Percentiles rank a stretch among this genome's conserved stretches.
phyloP scores from a whole-genome alignment of 306 rosid genomes.

The Pterocarpus santalinus region DNA sequence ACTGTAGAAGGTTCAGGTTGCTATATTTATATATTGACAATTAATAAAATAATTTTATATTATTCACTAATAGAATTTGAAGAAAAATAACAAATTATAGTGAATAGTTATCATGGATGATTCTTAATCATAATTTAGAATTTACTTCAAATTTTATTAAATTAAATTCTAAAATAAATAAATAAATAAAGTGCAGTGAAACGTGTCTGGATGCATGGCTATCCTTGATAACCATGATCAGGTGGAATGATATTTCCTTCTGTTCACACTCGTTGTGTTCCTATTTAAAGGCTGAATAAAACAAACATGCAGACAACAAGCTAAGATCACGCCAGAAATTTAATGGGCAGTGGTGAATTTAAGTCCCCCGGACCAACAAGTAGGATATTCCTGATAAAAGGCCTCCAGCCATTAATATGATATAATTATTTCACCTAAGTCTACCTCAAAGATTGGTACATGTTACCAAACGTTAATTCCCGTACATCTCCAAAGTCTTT shows the following conservation, averaged over 20 bases:
- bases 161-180: background rate
- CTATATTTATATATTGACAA: too few relatives aligned
- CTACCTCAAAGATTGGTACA: conserved; percentile 31
- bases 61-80: too few relatives aligned
- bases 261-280: too few relatives aligned
- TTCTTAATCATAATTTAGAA: too few relatives aligned
- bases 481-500: conserved; percentile 35
- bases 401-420: conserved; percentile 39
- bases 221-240: background rate
- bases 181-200: background rate
- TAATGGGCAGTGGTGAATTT: conserved; percentile 14
- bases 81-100: too few relatives aligned
- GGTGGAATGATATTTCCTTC: background rate
- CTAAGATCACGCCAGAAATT: background rate
- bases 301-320: background rate
- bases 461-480: conserved; percentile 27
- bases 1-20: too few relatives aligned
- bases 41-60: too few relatives aligned
- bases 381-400: conserved; percentile 45
- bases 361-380: conserved; percentile 12
- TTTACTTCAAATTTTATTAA: too few relatives aligned
- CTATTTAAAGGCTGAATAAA: background rate
- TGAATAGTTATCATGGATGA: too few relatives aligned
- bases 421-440: conserved; percentile 36
- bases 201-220: background rate